Evolutionary conservation across 225 moss, liverwort and hornwort genomes (phyloP).

Genomic region (Bryoerythrophyllum caledonicum): DNA sequence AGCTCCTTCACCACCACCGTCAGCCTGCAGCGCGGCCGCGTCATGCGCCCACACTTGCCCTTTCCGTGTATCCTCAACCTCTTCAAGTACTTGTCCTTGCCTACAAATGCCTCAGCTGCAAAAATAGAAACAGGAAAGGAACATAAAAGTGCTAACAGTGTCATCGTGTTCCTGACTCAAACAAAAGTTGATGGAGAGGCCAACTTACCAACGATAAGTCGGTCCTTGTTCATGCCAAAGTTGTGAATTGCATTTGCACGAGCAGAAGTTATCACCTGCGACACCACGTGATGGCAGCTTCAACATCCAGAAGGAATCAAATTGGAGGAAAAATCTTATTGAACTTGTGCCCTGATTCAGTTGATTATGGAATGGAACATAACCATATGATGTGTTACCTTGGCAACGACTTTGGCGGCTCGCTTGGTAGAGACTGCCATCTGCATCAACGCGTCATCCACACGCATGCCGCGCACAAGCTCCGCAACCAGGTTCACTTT

Average conservation of each 20-base stretch:
- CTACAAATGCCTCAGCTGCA: conserved; percentile 60
- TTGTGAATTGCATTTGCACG: conserved; percentile 96
- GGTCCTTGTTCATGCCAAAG: conserved; percentile 81
- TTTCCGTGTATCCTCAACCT: conserved; percentile 76
- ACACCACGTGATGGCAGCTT: neutral
- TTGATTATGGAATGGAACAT: too few species aligned
- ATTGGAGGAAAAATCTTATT: neutral
- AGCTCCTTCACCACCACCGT: conserved; percentile 84
- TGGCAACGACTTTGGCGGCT: conserved; percentile 86
- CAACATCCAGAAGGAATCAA: neutral
- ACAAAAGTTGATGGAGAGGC: neutral
- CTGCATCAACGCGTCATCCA: conserved; percentile 90
- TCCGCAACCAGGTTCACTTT: conserved; percentile 96
- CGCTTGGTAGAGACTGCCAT: conserved; percentile 92
- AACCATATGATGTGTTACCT: conserved; percentile 24
- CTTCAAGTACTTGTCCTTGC: conserved; percentile 71
- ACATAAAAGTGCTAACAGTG: neutral
- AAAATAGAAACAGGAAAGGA: neutral
- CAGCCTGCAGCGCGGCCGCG: conserved; percentile 70
- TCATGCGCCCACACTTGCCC: conserved; percentile 74
- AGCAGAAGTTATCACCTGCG: conserved; percentile 81
- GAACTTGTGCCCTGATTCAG: too few species aligned
- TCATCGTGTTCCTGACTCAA: neutral
- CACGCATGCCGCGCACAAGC: conserved; percentile 97
- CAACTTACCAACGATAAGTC: conserved; percentile 72